Conservation (phyloP, 129 eudicot species). For the Artemisia tridentata region DNA sequence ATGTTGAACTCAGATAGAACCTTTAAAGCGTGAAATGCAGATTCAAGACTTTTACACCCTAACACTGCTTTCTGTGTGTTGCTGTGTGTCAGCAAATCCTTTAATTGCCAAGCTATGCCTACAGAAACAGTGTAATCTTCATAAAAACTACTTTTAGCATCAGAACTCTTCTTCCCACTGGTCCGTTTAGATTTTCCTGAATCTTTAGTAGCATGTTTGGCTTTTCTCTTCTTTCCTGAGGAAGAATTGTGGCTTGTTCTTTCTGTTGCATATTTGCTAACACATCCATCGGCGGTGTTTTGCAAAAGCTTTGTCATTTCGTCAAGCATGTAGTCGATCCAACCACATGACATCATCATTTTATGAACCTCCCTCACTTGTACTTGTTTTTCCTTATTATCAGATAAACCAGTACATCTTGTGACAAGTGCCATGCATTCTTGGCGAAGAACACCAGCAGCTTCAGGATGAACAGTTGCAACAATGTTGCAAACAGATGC, state of each 20-base stretch:
- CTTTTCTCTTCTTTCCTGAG: constrained; percentile 52
- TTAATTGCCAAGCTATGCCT: constrained; percentile 85
- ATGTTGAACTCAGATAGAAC: constrained; percentile 72
- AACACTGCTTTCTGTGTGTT: constrained; percentile 50
- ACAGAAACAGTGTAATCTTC: constrained; percentile 60
- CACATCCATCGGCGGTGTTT: constrained; percentile 54
- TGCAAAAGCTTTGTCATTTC: constrained; percentile 45
- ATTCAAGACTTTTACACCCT: constrained; percentile 40
- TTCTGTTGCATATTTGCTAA: constrained; percentile 44
- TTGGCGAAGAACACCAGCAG: constrained; percentile 53
- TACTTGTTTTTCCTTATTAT: constrained; percentile 58
- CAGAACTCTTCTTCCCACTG: constrained; percentile 35
- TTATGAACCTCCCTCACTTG: constrained; percentile 75
- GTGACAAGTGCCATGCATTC: constrained; percentile 61
- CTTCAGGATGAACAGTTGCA: constrained; percentile 48
- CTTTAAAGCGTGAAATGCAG: constrained; percentile 50
- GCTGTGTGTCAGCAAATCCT: constrained; percentile 66
- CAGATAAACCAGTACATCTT: constrained; percentile 48
- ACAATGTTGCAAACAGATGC: constrained; percentile 73
- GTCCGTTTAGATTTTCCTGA: constrained; percentile 35
- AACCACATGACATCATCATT: constrained; percentile 71
- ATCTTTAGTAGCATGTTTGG: constrained; percentile 34
- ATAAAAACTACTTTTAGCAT: constrained; percentile 31
- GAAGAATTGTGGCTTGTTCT: constrained; percentile 26
- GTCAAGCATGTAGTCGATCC: constrained; percentile 69